Evolutionary conservation across 1,139 yeast genomes (phyloP).

Genomic region (Nakaseomyces glabratus): DNA sequence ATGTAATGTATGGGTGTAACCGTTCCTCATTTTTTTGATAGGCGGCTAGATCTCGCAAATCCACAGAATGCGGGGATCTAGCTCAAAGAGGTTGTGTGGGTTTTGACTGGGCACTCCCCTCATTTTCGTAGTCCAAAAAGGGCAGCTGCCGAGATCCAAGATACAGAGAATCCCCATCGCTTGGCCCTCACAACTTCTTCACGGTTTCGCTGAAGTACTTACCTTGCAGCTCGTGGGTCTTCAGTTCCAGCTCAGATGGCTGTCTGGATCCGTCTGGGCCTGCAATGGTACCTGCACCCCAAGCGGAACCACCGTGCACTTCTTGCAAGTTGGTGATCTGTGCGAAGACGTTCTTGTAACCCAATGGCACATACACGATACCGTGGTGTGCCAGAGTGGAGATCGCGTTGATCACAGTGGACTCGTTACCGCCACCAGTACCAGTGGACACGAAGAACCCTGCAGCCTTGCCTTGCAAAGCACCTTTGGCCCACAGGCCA

Average conservation of each 20-base stretch:
- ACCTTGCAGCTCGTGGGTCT: constrained; percentile 55
- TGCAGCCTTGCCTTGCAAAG: constrained; percentile 64
- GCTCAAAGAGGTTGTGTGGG: too few species aligned
- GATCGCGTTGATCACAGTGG: constrained; percentile 53
- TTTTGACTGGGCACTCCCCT: too few species aligned
- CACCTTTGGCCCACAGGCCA: constrained; percentile 73
- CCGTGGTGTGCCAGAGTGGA: constrained; percentile 68
- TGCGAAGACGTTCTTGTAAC: constrained; percentile 52
- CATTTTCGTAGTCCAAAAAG: too few species aligned
- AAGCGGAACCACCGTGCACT: constrained; percentile 76
- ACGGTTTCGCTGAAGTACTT: constrained; percentile 40
- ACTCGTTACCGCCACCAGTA: constrained; percentile 77
- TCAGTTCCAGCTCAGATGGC: constrained; percentile 57
- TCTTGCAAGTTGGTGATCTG: constrained; percentile 52
- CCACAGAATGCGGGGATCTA: too few species aligned
- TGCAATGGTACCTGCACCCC: constrained; percentile 85
- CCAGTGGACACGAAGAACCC: constrained; percentile 75
- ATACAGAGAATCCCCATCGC: too few species aligned
- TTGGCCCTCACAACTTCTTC: constrained; percentile 19
- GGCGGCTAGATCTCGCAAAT: too few species aligned
- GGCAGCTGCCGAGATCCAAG: too few species aligned
- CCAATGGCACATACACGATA: constrained; percentile 63
- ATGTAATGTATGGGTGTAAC: too few species aligned
- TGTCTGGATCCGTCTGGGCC: constrained; percentile 73
- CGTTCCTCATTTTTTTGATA: too few species aligned